phyloP scores from a whole-genome alignment of 768 basidiomycete genomes.

The Lentinula boryana region DNA sequence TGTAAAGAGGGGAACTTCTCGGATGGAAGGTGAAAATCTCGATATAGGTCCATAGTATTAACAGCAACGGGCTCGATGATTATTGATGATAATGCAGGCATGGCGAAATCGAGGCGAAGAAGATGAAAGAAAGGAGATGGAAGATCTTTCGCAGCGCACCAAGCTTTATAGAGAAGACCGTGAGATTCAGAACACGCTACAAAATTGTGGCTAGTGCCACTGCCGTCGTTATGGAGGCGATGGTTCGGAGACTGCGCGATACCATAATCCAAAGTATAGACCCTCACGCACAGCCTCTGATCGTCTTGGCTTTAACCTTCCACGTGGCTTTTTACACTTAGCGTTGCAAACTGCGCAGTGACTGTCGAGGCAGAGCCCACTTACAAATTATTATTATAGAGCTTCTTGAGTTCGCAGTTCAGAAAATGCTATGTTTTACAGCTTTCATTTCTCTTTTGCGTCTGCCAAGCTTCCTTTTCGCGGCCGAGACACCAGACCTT shows the following conservation, averaged over 20 bases:
- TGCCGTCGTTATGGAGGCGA: background rate
- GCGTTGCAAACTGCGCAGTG: background rate
- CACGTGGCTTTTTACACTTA: background rate
- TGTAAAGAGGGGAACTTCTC: background rate
- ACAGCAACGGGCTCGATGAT: background rate
- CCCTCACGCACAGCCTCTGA: background rate
- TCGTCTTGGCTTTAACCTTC: background rate
- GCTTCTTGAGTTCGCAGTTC: background rate
- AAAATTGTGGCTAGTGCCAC: background rate
- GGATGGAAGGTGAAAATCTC: background rate
- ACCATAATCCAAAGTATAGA: background rate
- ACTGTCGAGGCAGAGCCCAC: too few species aligned
- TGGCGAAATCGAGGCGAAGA: background rate
- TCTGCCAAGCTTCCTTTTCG: too few species aligned
- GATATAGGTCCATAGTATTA: slow-evolving; percentile 3
- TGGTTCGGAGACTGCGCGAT: background rate
- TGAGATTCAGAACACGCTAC: background rate
- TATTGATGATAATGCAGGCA: background rate
- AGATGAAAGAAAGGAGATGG: background rate
- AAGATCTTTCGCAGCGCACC: too few species aligned
- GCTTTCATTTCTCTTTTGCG: background rate
- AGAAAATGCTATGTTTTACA: background rate
- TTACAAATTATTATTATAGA: too few species aligned
- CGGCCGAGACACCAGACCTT: too few species aligned
- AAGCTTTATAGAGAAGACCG: background rate